These are phyloP conservation scores for Neofusicoccum laricinum DNA, from an alignment of 2,329 filamentous ascomycete genomes.

Conservation along the genomic window DNA sequence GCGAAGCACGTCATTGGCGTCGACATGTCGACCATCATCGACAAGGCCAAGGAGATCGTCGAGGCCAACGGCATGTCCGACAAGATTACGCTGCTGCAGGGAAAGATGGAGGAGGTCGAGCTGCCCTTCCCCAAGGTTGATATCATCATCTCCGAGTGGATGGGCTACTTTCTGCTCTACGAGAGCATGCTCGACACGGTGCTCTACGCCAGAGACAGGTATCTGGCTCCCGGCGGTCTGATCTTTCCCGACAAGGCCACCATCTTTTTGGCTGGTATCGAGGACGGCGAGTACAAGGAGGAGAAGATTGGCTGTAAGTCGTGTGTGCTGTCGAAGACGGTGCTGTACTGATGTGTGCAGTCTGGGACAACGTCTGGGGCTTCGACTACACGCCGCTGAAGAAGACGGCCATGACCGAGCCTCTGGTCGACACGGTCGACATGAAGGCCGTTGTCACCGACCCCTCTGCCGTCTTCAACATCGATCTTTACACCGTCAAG, in stretches of 20 bases:
- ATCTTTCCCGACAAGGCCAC: conserved; percentile 99
- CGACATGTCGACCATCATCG: conserved; percentile 99
- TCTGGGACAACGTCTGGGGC: conserved; percentile 99
- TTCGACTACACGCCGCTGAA: conserved; percentile 97
- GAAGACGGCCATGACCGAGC: conserved; percentile 87
- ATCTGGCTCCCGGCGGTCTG: conserved; percentile 79
- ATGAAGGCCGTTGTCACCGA: conserved; percentile 96
- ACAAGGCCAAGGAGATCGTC: conserved; percentile 96
- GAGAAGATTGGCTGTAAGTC: conserved; percentile 97
- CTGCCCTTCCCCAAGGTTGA: conserved; percentile 94
- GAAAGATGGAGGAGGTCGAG: conserved; percentile 99
- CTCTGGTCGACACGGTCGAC: conserved; percentile 95
- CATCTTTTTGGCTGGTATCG: conserved; percentile 94
- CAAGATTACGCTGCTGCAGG: conserved; percentile 96
- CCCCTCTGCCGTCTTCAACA: conserved; percentile 75
- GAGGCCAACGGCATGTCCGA: conserved; percentile 84
- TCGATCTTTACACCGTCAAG: conserved; percentile 91
- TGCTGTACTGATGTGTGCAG: conserved; percentile 46
- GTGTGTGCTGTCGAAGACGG: conserved; percentile 11
- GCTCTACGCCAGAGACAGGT: conserved; percentile 87
- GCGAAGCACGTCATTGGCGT: conserved; percentile 98
- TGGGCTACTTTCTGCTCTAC: conserved; percentile 99
- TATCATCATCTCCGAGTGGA: conserved; percentile 99
- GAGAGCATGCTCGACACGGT: conserved; percentile 99
- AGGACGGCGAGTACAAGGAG: conserved; percentile 99